Evolutionary conservation across 495 filamentous ascomycete genomes (phyloP), one percentile per base, ranked within the genome.

Genomic region (Oidiodendron maius): DNA sequence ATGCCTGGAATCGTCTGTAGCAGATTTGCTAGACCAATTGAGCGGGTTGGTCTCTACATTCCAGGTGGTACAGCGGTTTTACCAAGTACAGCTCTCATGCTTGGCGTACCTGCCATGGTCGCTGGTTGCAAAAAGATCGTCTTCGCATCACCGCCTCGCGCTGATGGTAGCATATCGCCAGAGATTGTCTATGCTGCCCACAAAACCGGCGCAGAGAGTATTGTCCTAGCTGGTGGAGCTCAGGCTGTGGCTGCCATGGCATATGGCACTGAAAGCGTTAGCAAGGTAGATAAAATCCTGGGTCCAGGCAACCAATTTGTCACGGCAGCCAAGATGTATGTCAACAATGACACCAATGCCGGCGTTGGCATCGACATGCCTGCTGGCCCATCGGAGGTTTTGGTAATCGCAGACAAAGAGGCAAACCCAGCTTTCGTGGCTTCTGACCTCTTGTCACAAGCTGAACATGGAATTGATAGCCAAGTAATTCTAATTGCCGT

Each of bases 301-400:
- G 93, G 93, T 1, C 93, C 93, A 2, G 93, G 93, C 32, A 98
- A 98, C 67, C 93, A 98, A 67, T 98, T 97, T 60, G 94, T 98
- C 22, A 98, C 93, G 0, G 93, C 94, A 0, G 93, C 87, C 41
- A 98, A 98, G 80, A 98, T 98, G 93, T 68, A 86, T 48, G 93
- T 98, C 6, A 82, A 83, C 61, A 98, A 97, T 65, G 94, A 97
- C 61, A 96, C 93, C 26, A 91, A 85, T 43, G 93, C 93, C 1
- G 83, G 86, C 25, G 93, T 98, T 13, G 83, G 86, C 66, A 98
- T 98, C 61, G 93, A 98, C 62, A 98, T 98, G 93, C 93, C 93
- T 10, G 93, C 93, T 32, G 93, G 93, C 9, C 93, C 93, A 3
- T 96, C 89, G 37, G 93, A 98, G 64, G 91, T 98, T 2, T 80